Base-by-base conservation (phyloP, 2,329 filamentous ascomycete genomes). In the Fusarium hainanense region DNA sequence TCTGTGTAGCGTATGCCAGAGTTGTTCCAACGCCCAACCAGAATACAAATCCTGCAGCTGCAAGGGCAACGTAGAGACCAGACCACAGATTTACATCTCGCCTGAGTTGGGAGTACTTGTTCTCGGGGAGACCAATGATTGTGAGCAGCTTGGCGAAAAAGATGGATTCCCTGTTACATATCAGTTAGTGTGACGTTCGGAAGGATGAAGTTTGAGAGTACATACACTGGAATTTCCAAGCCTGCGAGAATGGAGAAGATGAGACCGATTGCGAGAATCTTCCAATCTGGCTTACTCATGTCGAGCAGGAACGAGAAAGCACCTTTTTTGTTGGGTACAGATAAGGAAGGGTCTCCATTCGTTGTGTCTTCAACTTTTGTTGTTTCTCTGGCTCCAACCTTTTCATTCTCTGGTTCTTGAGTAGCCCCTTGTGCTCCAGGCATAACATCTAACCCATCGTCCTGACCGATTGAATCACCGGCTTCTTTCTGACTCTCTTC, bases 401-500 rank as follows among this genome's bases (percentile, higher is more conserved):
- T 50, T 21, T 50, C 30, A 14, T 37, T 50, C 16, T 50, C 30
- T 14, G 48, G n/a, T n/a, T 25, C 30, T 20, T 37, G 48, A n/a
- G 11, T 37, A 50, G 16, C 21, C 11, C 20, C 47, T 16, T 50
- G 30, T 37, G 30, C 25, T 50, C 16, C 30, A 37, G 21, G 30
- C 48, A 50, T 37, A 14, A 20, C 48, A 52, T 42, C 13, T n/a
- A 40, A 34, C 13, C 30, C 34, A 34, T 78, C 75, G 13, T 71
- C 59, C 7, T 50, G 48, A 3, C 16, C 16, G 16, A 50, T n/a
- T 37, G 30, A 27, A 37, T 16, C 30, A 70, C 62, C 20, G 75
- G 20, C 9, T 8, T 34, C 32, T 20, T 58, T 49, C 7, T 43
- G 27, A 2, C 34, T 27, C 5, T 82, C 77, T 13, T 88, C 80